Conservation (phyloP, 179 eudicot species). For the Sideroxylon spinosum region DNA sequence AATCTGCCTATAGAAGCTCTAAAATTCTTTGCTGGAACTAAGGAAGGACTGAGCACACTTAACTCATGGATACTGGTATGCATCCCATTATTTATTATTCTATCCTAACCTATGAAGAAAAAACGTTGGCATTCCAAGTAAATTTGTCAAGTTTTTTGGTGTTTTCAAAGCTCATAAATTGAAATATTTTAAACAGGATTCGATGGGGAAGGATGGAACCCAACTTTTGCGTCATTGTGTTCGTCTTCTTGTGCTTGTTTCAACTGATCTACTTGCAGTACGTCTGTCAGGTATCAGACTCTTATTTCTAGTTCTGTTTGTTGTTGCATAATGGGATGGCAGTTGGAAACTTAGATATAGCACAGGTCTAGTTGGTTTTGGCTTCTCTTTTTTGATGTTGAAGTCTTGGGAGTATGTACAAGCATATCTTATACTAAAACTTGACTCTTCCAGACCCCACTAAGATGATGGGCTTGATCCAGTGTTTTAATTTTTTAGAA, state of each 20-base stretch:
- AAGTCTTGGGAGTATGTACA: neutral
- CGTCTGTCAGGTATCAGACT: slow-evolving; percentile 71
- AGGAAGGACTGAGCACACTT: slow-evolving; percentile 75
- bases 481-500: neutral
- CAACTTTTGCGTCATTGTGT: slow-evolving; percentile 98
- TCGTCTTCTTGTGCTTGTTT: slow-evolving; percentile 78
- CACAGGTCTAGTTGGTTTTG: neutral
- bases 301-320: slow-evolving; percentile 7
- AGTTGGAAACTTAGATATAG: too few species aligned
- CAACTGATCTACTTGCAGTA: slow-evolving; percentile 87
- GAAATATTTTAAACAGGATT: slow-evolving; percentile 55
- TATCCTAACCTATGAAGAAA: neutral
- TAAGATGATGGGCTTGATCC: neutral
- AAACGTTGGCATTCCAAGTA: slow-evolving; percentile 1
- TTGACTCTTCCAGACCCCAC: neutral
- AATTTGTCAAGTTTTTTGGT: too few species aligned
- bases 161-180: neutral
- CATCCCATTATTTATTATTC: slow-evolving; percentile 11
- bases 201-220: slow-evolving; percentile 98
- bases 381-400: neutral
- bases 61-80: slow-evolving; percentile 93
- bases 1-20: slow-evolving; percentile 72
- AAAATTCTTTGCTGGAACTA: slow-evolving; percentile 91
- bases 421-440: neutral
- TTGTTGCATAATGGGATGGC: neutral